These are phyloP conservation scores for Cryoendolithus antarcticus DNA, from an alignment of 2,329 filamentous ascomycete species.

Conservation along the genomic window DNA sequence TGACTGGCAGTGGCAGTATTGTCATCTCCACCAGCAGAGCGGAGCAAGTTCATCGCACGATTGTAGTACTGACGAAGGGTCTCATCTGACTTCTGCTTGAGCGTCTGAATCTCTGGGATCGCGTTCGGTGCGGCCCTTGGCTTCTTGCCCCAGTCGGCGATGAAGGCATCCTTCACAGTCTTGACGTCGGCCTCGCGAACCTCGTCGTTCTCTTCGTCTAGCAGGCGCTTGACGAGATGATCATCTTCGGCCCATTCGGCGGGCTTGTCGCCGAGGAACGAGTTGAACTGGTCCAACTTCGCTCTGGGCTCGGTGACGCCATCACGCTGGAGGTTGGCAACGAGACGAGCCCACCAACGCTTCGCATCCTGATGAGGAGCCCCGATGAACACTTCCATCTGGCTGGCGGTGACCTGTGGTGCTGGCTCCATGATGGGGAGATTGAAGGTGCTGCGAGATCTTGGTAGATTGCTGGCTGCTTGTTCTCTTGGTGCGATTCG, in stretches of 20 bases:
- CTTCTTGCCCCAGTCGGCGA: background rate
- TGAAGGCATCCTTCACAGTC: background rate
- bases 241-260: background rate
- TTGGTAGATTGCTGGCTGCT: no score
- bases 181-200: no score
- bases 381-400: background rate
- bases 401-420: background rate
- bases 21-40: no score
- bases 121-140: background rate
- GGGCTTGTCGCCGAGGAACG: background rate
- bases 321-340: background rate
- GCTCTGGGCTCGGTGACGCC: background rate
- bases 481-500: no score
- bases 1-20: no score
- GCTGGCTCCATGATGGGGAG: no score
- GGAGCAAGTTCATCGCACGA: no score
- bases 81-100: background rate
- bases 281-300: background rate
- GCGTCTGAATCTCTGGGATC: background rate
- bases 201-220: no score
- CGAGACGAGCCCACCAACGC: background rate
- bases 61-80: no score
- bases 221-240: background rate
- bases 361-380: background rate
- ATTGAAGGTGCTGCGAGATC: no score